Evolutionary conservation across 1,284 basidiomycete species (phyloP).

Genomic region (Sporisorium sorghi): DNA sequence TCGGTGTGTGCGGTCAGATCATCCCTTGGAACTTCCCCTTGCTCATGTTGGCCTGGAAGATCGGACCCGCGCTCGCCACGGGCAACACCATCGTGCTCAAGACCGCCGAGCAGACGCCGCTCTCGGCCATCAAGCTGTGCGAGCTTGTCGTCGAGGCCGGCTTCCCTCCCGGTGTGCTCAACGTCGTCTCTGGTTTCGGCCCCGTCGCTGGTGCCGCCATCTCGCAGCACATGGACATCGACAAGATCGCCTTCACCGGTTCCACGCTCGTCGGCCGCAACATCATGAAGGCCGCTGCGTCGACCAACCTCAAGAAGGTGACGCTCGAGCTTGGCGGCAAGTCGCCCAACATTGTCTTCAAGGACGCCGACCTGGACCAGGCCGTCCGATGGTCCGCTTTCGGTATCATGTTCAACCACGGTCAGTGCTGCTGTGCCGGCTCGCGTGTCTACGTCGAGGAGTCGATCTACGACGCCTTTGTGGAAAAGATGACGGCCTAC

Average conservation of each 20-base stretch:
- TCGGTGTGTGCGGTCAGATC: constrained; percentile 78
- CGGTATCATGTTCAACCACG: constrained; percentile 79
- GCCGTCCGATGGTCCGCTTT: constrained; percentile 76
- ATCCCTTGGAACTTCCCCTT: constrained; percentile 78
- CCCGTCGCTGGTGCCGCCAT: constrained; percentile 79
- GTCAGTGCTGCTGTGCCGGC: constrained; percentile 75
- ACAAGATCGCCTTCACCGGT: constrained; percentile 75
- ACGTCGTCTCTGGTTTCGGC: constrained; percentile 84
- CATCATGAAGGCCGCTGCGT: constrained; percentile 84
- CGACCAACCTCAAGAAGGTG: constrained; percentile 85
- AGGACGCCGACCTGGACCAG: constrained; percentile 72
- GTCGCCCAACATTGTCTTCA: constrained; percentile 84
- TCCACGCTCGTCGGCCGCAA: constrained; percentile 78
- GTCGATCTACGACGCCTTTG: constrained; percentile 76
- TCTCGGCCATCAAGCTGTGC: constrained; percentile 77
- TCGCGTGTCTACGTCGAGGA: constrained; percentile 81
- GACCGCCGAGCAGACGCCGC: constrained; percentile 81
- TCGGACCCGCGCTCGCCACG: constrained; percentile 72
- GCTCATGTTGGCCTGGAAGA: constrained; percentile 72
- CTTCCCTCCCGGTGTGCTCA: constrained; percentile 79
- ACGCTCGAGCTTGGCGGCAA: constrained; percentile 85
- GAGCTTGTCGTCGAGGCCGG: constrained; percentile 83
- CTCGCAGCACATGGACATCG: constrained; percentile 76
- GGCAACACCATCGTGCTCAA: constrained; percentile 71
- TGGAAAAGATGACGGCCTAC: constrained; percentile 75